Base-by-base conservation (phyloP, 202 grass and related monocot species). In the Bolboschoenoplectus hybrid region DNA sequence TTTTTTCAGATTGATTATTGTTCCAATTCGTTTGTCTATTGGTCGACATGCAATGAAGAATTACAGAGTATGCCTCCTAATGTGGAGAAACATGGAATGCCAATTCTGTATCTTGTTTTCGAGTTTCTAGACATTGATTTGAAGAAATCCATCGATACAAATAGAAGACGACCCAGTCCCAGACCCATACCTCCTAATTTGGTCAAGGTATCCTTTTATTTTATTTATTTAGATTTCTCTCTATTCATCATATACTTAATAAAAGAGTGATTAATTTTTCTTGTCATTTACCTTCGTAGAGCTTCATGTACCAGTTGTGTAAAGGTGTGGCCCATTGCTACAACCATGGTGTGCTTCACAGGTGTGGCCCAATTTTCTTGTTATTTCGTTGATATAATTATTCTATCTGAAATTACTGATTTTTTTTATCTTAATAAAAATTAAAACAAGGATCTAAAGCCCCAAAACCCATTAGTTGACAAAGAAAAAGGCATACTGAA, bases 301-400 rank as follows among this genome's bases (percentile, higher is more conserved):
- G 73, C 67, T 98, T 95, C 85, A 67, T 98, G 62, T 98, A 85
- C 74, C 96, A 98, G 85, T 81, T 98, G 80, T 93, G 88, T 77
- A 97, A 95, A 89, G 95, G 91, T 70, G 90, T 94, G 62, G 95
- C 95, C 1, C 95, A 97, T 74, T 97, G 91, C 67, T 93, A 97
- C 84, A 55, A 87, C 34, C 95, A 97, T 88, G 93, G 93, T 43
- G 96, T 98, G 26, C 93, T 98, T 91, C 93, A 98, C 90, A 81
- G 93, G 91, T 98, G 67, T 49, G 75, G 38, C 16, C 84, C 9
- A 73, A 34, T 17, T 50, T 82, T 13, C 1, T 85, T 79, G 87
- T 17, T 32, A 26, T 26, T 86, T 13, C 0, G n/a, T 46, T 14
- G 19, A 6, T 44, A 12, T 26, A 26, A 26, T 26, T 26, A 52